Evolutionary conservation across 345 rosid species (phyloP), one percentile per base, ranked within the genome.

Genomic region (Bruguiera parviflora): DNA sequence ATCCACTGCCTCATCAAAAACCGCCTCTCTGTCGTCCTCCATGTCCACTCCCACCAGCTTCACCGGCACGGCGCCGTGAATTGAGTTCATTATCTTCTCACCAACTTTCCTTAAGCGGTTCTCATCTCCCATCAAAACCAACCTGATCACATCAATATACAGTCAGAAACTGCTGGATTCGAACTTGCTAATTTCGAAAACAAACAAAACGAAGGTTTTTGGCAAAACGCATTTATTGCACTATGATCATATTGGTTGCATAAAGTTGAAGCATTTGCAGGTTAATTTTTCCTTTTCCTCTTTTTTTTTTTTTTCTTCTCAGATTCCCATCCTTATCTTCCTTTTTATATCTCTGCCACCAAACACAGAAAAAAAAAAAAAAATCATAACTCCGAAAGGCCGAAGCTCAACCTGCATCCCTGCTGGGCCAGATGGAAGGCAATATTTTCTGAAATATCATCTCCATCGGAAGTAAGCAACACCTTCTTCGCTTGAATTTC

Each of bases 101-200:
- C 68, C 73, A 9, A 72, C 69, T 51, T 65, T 77, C 75, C 77
- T 78, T 63, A 95, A 78, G 53, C 72, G 71, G 56, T 20, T 69
- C 79, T 85, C 92, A 3, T 92, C 66, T 67, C 99, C 98, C 91
- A 95, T 79, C 83, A 90, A 68, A 60, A 87, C 98, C 89, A 95
- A 64, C 85, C 99, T 91, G 63, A 61, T 49, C 27, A 53, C 28
- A 22, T 55, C 19, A 57, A 56, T 5, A 56, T 5, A 47, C 24
- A 67, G 13, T 16, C 22, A 31, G 27, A 28, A 33, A 49, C 52
- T 31, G 31, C 49, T 9, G 16, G 7, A 64, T 10, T 62, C 49
- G 16, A 24, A 39, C 22, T 21, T 7, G 46, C 29, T 25, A 28
- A 24, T 5, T 27, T 65, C 16, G 4, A 20, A 13, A 53, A n/a